Percentiles rank a stretch among this genome's conserved stretches.
These are phyloP conservation scores for Hylodesmum podocarpum DNA, from an alignment of 306 rosid genomes.

Conservation along the genomic window DNA sequence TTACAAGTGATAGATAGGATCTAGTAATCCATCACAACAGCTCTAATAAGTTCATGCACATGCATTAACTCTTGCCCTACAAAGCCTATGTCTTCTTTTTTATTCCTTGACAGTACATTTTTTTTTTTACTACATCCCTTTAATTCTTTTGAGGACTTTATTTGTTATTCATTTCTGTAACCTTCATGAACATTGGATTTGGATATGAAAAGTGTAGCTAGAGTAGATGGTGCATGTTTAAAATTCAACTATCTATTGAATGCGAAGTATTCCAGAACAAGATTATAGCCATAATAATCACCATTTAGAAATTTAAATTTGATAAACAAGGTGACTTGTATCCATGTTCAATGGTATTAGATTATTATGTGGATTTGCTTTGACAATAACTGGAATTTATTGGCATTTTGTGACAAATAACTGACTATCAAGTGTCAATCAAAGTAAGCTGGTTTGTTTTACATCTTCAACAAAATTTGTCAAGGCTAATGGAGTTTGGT, in stretches of 20 bases:
- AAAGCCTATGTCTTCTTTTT: background rate
- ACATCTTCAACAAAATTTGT: background rate
- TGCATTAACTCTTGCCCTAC: background rate
- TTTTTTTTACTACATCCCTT: background rate
- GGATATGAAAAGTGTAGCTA: background rate
- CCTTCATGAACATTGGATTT: constrained; percentile 6
- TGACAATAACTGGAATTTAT: background rate
- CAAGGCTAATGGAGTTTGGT: background rate
- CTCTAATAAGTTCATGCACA: background rate
- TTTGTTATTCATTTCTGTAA: background rate
- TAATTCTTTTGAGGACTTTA: background rate
- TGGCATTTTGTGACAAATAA: background rate
- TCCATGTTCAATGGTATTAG: constrained; percentile 4
- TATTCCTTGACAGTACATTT: background rate
- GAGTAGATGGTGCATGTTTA: background rate
- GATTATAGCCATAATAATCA: background rate
- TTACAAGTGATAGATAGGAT: background rate
- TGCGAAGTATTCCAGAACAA: background rate
- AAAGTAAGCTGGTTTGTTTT: background rate
- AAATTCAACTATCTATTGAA: background rate
- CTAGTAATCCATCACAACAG: background rate
- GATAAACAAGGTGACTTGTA: background rate
- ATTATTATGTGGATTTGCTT: background rate
- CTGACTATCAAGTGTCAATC: constrained; percentile 3
- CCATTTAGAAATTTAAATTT: background rate